Base-by-base conservation (phyloP, 2,329 filamentous ascomycete genomes). In the Phaeomoniella chlamydospora region DNA sequence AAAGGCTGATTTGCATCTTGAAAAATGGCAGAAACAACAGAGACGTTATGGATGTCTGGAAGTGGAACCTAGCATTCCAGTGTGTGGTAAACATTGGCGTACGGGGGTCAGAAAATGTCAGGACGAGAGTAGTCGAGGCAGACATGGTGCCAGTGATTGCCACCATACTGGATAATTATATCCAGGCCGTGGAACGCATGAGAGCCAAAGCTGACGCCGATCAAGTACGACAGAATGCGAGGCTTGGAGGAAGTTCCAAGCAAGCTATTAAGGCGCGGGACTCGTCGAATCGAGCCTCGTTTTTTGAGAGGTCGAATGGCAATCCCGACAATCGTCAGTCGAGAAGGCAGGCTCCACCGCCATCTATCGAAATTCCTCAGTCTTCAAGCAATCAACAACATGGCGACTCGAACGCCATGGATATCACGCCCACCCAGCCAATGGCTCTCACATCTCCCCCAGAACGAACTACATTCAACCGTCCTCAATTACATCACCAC, bases 11-110 rank as follows among this genome's bases (percentile, higher is more conserved):
- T 55, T 94, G 86, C 71, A 94, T 98, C 53, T 74, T 98, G 58
- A 98, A 98, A 62, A 85, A 94, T 61, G 90, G 90, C 43, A 74
- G 90, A 54, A 34, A 18, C 32, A 94, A 84, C 63, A 92, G 87
- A 61, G 88, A 98, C 57, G 80, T 94, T 77, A 94, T 96, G 88
- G 88, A 94, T 58, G 94, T 94, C 83, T 98, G 90, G 90, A 96
- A 96, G 62, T 98, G 90, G 90, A 98, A 94, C 54, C 71, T 98
- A 43, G 90, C 90, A 36, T 98, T 98, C 58, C 90, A 96, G 61
- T 98, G 90, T 58, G 87, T 96, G 45, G 90, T 98, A 55, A 98
- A 98, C 59, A 96, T 98, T 53, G 90, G 90, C 39, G 88, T 98
- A 41, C 76, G 90, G 47, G 90, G 90, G 41, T 94, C 90, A 10